Evolutionary conservation across 768 basidiomycete species (phyloP), one percentile per base, ranked within the genome.

Genomic region (Chlorophyllum brunneum): DNA sequence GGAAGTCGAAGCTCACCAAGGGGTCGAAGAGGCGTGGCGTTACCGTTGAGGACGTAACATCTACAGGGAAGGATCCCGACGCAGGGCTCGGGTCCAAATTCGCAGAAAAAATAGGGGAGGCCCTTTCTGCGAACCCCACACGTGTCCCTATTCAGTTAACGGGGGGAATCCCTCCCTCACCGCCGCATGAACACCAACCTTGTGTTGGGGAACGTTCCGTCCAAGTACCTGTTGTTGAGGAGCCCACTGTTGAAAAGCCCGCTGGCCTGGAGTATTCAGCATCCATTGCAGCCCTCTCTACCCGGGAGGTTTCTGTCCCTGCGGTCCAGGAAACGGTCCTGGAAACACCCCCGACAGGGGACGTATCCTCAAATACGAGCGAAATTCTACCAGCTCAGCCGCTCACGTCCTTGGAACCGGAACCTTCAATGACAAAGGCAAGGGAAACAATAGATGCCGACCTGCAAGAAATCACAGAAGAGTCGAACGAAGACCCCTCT

Each of bases 1-100:
- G 68, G 63, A 71, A 66, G 54, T 58, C 60, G 22, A 61, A 54
- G 40, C 48, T 59, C 18, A 59, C 63, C 1, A 63, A 62, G 56
- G 62, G 63, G 48, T 37, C 50, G 37, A 62, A 65, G 48, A 55
- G 33, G 30, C 40, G 16, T 13, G 42, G 27, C 20, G 49, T 51
- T 20, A 50, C 40, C 27, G 20, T 45, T 40, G 31, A 40, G 27
- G 38, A 53, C 43, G 40, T 51, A 15, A 53, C 43, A 18, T 51
- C 41, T n/a, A 31, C 26, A 8, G 54, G 37, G 4, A 41, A 49
- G 18, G n/a, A 49, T 15, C 38, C 40, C 13, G 24, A 8, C 41
- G n/a, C 13, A n/a, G 24, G 24, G 16, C 6, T n/a, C 9, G 41
- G 7, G n/a, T n/a, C 27, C 9, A n/a, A 6, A 27, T 4, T n/a